Conservation (phyloP, 1,139 yeast species). For the Geotrichum bryndzae region DNA sequence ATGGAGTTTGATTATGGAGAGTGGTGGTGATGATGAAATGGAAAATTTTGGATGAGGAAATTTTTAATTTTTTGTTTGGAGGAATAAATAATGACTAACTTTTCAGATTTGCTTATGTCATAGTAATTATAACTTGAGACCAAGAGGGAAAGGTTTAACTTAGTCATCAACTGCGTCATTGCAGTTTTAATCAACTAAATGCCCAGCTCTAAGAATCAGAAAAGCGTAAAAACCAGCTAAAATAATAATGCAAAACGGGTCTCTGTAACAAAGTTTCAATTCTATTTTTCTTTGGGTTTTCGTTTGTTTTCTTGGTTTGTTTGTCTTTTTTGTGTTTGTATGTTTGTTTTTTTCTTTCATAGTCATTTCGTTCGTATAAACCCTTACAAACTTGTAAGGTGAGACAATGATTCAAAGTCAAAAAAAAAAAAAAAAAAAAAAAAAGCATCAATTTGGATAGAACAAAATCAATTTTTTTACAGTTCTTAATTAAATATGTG, state of each 20-base stretch:
- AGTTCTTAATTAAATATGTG: no score
- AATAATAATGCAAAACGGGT: neutral
- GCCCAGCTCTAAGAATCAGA: neutral
- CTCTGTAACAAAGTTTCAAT: neutral
- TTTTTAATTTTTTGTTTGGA: neutral
- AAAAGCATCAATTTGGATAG: no score
- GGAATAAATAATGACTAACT: neutral
- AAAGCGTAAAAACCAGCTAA: neutral
- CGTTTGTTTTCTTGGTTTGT: neutral
- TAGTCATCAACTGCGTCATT: neutral
- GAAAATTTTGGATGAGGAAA: slow-evolving; percentile 4
- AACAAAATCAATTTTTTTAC: no score
- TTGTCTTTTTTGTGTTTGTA: no score
- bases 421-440: no score
- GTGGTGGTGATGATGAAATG: slow-evolving; percentile 6
- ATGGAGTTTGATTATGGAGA: slow-evolving; percentile 1
- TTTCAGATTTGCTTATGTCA: neutral
- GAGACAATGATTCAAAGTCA: no score
- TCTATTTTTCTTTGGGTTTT: neutral
- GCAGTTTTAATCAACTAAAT: neutral
- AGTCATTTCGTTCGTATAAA: no score
- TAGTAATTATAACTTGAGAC: neutral
- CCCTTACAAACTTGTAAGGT: no score
- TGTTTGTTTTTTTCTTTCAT: neutral
- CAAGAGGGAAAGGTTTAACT: neutral